Evolutionary conservation across 179 eudicot genomes (phyloP).

Genomic region (Camellia oleifera): DNA sequence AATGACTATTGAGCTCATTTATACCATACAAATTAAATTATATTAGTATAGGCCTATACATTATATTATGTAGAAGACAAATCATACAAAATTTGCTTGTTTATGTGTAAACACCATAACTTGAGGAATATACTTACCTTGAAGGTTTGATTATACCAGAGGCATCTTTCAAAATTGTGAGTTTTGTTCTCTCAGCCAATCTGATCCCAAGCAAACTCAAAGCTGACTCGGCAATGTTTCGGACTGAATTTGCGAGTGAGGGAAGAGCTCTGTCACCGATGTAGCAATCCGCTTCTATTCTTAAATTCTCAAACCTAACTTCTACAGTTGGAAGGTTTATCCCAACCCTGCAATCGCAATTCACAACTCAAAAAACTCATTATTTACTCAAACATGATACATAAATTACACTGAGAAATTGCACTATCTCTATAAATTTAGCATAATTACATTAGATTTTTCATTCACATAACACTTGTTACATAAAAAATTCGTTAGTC

Average conservation of each 20-base stretch:
- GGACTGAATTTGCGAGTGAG: constrained; percentile 24
- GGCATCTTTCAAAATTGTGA: constrained; percentile 35
- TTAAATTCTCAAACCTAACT: constrained; percentile 35
- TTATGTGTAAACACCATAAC: background rate
- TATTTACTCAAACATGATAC: no score
- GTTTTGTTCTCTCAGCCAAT: constrained; percentile 33
- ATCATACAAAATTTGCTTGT: no score
- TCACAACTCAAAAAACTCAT: no score
- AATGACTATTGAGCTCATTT: no score
- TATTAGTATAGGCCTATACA: no score
- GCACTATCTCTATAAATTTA: no score
- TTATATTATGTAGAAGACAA: no score
- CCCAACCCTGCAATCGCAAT: constrained; percentile 32
- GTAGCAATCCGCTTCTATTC: constrained; percentile 36
- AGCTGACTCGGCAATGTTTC: constrained; percentile 29
- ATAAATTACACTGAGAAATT: no score
- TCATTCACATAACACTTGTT: no score
- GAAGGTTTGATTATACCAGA: constrained; percentile 45
- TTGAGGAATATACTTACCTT: constrained; percentile 19
- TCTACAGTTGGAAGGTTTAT: constrained; percentile 44
- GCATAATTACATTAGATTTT: no score
- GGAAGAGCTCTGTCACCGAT: constrained; percentile 47
- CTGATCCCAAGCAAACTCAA: constrained; percentile 29
- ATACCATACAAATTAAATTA: no score
- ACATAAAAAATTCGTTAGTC: no score